Base-by-base conservation (phyloP, 2,329 filamentous ascomycete species). In the Chaetomium globosum region DNA sequence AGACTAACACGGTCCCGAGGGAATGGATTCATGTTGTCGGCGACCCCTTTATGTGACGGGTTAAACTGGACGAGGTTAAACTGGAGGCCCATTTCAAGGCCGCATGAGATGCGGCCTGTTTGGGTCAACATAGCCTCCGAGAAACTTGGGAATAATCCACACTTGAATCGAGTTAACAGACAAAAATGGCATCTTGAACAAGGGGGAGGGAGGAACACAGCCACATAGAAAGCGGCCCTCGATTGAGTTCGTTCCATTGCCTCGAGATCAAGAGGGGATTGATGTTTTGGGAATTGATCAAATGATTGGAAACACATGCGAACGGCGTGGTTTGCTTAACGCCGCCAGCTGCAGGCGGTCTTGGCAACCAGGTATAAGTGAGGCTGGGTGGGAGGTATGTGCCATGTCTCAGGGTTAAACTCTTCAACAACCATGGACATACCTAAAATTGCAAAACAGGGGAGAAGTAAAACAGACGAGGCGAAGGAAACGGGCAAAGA, bases 21-120 rank as follows among this genome's bases (percentile, higher is more conserved):
- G 57, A 9, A 30, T 33, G 57, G 63, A 49, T 31, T 31, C 36
- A 10, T 19, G 31, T 12, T 23, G 60, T 49, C 28, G 48, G 21
- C 30, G 30, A 31, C 43, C 13, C 30, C 21, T 16, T 10, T 48
- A n/a, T 19, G 43, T 12, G 56, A 48, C 10, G 8, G n/a, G 33
- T 36, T n/a, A 39, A 39, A 12, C 26, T 26, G 26, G 26, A 26
- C 2, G 33, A 36, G 36, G 39, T 43, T 7, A n/a, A 57, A 26
- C 33, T 23, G 36, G 55, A 48, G 43, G 56, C 56, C 26, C 54
- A 19, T 13, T 26, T 43, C 2, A 19, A 12, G 63, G 63, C 64
- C 59, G 64, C 64, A 16, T 51, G 5, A 16, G 16, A 63, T 59
- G 64, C 64, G 64, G 64, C 64, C 64, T 23, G 64, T 59, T 59